These are phyloP conservation scores for Didymella lethalis DNA, from an alignment of 2,329 filamentous ascomycete species.

Conservation along the genomic window DNA sequence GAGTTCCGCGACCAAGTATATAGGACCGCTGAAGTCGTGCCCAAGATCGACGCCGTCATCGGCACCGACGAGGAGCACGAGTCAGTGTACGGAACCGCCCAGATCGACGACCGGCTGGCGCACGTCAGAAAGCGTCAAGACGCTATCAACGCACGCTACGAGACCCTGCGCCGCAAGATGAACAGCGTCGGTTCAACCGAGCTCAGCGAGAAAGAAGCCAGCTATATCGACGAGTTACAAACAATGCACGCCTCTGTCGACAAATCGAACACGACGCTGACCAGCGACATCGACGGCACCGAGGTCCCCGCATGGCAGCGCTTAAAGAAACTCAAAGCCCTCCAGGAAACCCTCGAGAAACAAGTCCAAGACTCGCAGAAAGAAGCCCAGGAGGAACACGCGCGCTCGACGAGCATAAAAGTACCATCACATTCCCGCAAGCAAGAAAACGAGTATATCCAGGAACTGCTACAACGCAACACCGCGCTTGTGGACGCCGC, in stretches of 20 bases:
- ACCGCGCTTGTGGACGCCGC: conserved; percentile 46
- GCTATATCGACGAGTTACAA: conserved; percentile 66
- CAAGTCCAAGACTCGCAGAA: conserved; percentile 35
- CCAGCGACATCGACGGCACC: conserved; percentile 43
- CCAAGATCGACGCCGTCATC: conserved; percentile 71
- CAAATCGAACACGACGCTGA: conserved; percentile 35
- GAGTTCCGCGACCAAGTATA: conserved; percentile 73
- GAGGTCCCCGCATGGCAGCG: conserved; percentile 59
- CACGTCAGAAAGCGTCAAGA: conserved; percentile 64
- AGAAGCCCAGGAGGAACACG: conserved; percentile 26
- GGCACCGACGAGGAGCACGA: conserved; percentile 62
- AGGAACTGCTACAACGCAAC: conserved; percentile 45
- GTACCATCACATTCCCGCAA: conserved; percentile 47
- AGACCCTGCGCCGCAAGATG: conserved; percentile 63
- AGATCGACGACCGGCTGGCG: conserved; percentile 66
- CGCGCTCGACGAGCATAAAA: conserved; percentile 28
- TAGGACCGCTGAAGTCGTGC: conserved; percentile 70
- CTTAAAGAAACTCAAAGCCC: conserved; percentile 63
- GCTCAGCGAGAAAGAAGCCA: conserved; percentile 69
- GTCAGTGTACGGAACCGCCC: conserved; percentile 56
- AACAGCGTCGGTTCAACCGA: conserved; percentile 59
- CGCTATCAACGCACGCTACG: conserved; percentile 66
- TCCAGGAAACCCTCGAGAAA: conserved; percentile 61
- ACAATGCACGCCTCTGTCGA: conserved; percentile 53
- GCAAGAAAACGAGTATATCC: conserved; percentile 46